A percentile compares a stretch with the other conserved stretches of the same genome.
Conservation (phyloP, 2,329 filamentous ascomycete genomes). For the Parafenestella ontariensis region DNA sequence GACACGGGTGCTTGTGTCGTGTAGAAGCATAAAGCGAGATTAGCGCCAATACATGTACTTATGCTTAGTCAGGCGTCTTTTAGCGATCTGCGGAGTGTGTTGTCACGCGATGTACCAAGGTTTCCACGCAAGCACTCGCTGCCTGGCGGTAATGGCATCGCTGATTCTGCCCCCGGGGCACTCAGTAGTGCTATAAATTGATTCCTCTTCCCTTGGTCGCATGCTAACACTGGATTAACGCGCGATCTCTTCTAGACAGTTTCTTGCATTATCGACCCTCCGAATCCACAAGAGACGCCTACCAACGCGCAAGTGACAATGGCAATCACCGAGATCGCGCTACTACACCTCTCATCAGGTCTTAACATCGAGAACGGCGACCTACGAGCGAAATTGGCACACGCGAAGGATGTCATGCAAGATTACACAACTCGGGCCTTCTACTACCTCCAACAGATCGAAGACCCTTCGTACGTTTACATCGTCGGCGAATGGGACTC, state of each 20-base stretch:
- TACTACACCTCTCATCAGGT: slow-evolving; percentile 47
- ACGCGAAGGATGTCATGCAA: slow-evolving; percentile 49
- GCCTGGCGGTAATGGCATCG: not conserved
- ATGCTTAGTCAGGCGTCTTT: too few species aligned
- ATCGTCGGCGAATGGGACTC: slow-evolving; percentile 57
- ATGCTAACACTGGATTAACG: not conserved
- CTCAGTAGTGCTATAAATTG: not conserved
- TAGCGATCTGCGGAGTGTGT: not conserved
- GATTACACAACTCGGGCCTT: slow-evolving; percentile 47
- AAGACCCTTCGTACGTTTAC: slow-evolving; percentile 53
- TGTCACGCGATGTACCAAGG: not conserved
- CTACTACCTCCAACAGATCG: slow-evolving; percentile 52
- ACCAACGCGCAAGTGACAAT: slow-evolving; percentile 26
- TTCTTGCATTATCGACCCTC: not conserved
- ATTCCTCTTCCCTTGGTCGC: not conserved
- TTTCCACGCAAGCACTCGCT: not conserved
- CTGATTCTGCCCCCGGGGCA: not conserved
- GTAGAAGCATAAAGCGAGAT: too few species aligned
- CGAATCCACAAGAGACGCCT: not conserved
- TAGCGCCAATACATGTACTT: too few species aligned
- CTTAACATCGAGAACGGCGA: slow-evolving; percentile 23
- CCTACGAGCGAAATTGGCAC: slow-evolving; percentile 41
- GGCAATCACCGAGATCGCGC: slow-evolving; percentile 56
- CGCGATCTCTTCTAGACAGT: not conserved
- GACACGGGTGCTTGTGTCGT: too few species aligned